Evolutionary conservation across 768 basidiomycete species (phyloP), one percentile per base, ranked within the genome.

Genomic region (Crassisporium funariophilum): DNA sequence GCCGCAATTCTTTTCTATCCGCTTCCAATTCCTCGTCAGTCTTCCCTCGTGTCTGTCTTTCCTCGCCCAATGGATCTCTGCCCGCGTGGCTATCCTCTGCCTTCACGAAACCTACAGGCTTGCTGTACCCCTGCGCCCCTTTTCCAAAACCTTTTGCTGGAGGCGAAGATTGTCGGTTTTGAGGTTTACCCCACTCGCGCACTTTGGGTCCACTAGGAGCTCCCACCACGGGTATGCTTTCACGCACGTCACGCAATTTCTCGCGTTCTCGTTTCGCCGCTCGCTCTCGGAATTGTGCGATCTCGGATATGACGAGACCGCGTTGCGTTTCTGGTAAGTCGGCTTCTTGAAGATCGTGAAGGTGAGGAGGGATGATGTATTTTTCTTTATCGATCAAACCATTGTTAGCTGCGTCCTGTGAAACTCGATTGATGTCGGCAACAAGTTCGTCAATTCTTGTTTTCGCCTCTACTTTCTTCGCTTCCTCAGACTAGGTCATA

Each of bases 321-420:
- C 95, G 87, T 52, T 80, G 83, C 0, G 91, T 91, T 71, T 99
- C 97, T 17, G 97, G 95, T 34, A 99, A 80, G 62, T 99, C 97
- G 42, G 93, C 91, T 70, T 97, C 94, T 62, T 93, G 89, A 34
- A 99, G 77, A 69, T 98, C 97, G 68, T 92, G 91, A 15, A 98
- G 78, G 69, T 99, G 97, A n/a, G 91, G 90, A 19, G 93, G 93
- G 34, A 97, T 91, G 52, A 91, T 78, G 63, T 91, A 90, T 78
- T 86, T 85, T 68, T 92, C 88, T 60, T 88, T 86, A 68, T 90
- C 86, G 43, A 83, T 80, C 29, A 82, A 75, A n/a, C 86, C 86
- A 47, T 65, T 84, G 50, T 82, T 82, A 1, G 88, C 84, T 3
- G 86, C 84, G 37, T 90, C 87, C 63, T 86, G 83, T 4, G 87